phyloP scores from a whole-genome alignment of 2,329 filamentous ascomycete genomes.

The Fusarium odoratissimum region DNA sequence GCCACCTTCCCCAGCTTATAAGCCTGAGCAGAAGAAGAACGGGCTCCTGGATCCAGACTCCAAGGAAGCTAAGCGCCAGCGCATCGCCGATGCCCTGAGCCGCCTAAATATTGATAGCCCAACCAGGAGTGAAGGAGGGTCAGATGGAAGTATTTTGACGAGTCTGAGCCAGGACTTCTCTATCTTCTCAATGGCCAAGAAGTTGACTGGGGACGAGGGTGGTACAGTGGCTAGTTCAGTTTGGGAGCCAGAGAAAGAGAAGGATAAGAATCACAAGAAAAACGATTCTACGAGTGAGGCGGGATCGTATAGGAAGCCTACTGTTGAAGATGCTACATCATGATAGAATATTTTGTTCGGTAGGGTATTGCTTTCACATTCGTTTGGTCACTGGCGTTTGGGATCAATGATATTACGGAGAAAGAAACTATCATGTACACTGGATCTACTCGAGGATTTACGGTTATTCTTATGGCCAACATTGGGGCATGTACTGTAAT shows the following conservation, averaged over 20 bases:
- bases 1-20: conserved; percentile 5
- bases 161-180: conserved; percentile 42
- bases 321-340: conserved; percentile 36
- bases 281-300: conserved; percentile 28
- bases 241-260: conserved; percentile 24
- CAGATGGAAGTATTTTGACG: conserved; percentile 33
- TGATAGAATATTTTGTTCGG: background rate
- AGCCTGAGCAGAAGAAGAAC: conserved; percentile 15
- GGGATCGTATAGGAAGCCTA: conserved; percentile 41
- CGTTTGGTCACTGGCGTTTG: conserved; percentile 30
- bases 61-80: conserved; percentile 30
- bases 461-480: background rate
- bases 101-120: conserved; percentile 33
- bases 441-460: background rate
- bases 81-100: conserved; percentile 37
- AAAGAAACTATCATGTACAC: conserved; percentile 12
- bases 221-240: conserved; percentile 41
- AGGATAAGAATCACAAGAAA: conserved; percentile 3
- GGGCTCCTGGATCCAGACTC: conserved; percentile 18
- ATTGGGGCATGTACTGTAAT: conserved; percentile 14
- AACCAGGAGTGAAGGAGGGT: conserved; percentile 17
- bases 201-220: conserved; percentile 35
- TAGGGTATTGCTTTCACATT: background rate
- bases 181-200: conserved; percentile 39
- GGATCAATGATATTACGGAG: background rate